phyloP scores from a whole-genome alignment of 208 protist genomes.

The Willaertia magna region DNA sequence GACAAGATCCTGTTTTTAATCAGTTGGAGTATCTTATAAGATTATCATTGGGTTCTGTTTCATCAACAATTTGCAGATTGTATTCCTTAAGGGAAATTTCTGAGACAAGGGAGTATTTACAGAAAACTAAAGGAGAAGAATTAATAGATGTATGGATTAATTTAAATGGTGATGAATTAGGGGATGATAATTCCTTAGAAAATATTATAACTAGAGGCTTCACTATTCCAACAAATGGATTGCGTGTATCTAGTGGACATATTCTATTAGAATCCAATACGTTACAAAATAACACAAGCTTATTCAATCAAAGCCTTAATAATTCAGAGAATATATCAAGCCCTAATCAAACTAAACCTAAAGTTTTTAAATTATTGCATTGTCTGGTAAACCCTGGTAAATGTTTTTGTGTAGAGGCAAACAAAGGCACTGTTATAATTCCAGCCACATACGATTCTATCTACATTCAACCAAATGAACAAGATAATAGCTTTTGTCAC shows the following conservation, averaged over 20 bases:
- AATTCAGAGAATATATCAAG: background rate
- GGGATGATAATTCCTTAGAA: background rate
- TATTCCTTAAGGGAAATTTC: background rate
- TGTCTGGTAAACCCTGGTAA: background rate
- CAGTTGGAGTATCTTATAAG: background rate
- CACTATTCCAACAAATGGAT: background rate
- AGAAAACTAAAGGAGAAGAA: background rate
- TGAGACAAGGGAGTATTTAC: background rate
- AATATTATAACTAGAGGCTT: background rate
- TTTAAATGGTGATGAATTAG: background rate
- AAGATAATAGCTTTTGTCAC: background rate
- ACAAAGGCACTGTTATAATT: background rate
- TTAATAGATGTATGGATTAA: conserved; percentile 5
- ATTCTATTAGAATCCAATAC: background rate
- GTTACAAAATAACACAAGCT: background rate
- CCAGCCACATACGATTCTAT: background rate
- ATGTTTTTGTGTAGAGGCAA: background rate
- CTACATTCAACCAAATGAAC: background rate
- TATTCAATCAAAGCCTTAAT: background rate
- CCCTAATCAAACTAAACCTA: background rate
- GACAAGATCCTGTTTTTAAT: background rate
- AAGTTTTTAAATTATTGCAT: background rate
- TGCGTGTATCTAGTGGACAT: background rate
- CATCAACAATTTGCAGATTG: background rate
- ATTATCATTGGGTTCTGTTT: background rate